A percentile compares a stretch with the other conserved stretches of the same genome.
Evolutionary conservation across 139 green algal species (phyloP).

Genomic region (Chlorella sorokiniana): DNA sequence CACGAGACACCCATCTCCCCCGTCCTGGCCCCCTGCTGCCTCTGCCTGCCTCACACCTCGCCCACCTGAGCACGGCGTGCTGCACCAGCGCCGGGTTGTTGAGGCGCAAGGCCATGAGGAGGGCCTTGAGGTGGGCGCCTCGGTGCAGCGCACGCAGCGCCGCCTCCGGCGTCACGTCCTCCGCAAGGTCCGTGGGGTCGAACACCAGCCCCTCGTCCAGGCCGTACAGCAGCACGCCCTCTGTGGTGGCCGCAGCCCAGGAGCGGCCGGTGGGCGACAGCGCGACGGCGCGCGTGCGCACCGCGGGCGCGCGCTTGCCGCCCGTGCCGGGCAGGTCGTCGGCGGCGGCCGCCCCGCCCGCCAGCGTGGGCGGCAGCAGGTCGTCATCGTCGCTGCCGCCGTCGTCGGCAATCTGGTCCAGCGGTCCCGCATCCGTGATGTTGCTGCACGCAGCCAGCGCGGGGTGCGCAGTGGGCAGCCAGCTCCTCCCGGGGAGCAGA

Average conservation of each 20-base stretch:
- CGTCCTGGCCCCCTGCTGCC: neutral
- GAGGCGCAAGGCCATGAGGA: slow-evolving; percentile 84
- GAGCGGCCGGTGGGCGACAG: slow-evolving; percentile 84
- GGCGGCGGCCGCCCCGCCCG: slow-evolving; percentile 35
- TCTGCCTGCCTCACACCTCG: neutral
- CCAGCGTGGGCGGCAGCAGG: slow-evolving; percentile 40
- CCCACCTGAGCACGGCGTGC: slow-evolving; percentile 36
- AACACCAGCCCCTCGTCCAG: slow-evolving; percentile 85
- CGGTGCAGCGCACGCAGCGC: slow-evolving; percentile 51
- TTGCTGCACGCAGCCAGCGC: too few relatives aligned
- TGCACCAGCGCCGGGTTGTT: slow-evolving; percentile 67
- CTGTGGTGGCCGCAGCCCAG: slow-evolving; percentile 91
- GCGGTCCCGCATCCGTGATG: slow-evolving; percentile 84
- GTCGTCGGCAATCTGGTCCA: slow-evolving; percentile 80
- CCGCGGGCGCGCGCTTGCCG: slow-evolving; percentile 27
- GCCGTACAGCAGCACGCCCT: slow-evolving; percentile 90
- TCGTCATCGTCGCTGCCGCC: slow-evolving; percentile 55
- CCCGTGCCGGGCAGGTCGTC: slow-evolving; percentile 54
- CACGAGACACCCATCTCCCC: too few relatives aligned
- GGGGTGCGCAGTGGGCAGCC: neutral
- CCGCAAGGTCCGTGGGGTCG: slow-evolving; percentile 92
- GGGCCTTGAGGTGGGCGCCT: slow-evolving; percentile 62
- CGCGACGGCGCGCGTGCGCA: slow-evolving; percentile 55
- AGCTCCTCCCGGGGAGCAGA: neutral
- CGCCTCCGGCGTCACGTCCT: slow-evolving; percentile 87